Conservation (phyloP, 345 rosid species). For the Dipteronia sinensis region DNA sequence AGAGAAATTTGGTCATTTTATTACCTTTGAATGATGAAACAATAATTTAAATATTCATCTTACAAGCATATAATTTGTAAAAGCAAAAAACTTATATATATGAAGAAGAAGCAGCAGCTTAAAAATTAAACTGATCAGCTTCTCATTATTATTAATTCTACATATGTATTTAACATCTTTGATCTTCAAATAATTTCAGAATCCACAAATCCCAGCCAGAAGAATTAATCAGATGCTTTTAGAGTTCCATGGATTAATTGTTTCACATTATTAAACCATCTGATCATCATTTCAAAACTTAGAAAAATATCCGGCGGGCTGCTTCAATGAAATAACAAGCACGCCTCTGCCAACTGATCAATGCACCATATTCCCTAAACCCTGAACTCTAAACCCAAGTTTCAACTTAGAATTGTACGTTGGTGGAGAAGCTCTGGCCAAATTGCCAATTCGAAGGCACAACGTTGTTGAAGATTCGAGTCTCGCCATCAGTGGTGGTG, state of each 20-base stretch:
- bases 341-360: constrained; percentile 39
- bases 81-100: constrained; percentile 7
- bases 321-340: constrained; percentile 35
- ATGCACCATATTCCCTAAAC: not conserved
- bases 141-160: constrained; percentile 19
- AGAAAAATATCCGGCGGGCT: constrained; percentile 40
- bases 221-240: not conserved
- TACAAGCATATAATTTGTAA: constrained; percentile 14
- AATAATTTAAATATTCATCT: constrained; percentile 12
- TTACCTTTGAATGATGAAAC: constrained; percentile 5
- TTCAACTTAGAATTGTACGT: constrained; percentile 41
- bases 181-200: not conserved
- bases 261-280: not conserved
- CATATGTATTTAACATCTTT: not conserved
- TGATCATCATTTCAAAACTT: not conserved
- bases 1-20: constrained; percentile 5
- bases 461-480: constrained; percentile 42
- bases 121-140: not conserved
- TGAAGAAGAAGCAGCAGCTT: constrained; percentile 18
- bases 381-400: constrained; percentile 9
- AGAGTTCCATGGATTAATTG: constrained; percentile 22
- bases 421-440: constrained; percentile 61
- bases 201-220: constrained; percentile 4
- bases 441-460: constrained; percentile 75
- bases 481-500: constrained; percentile 70